phyloP scores from a whole-genome alignment of 106 monocot species.

The Iris macrosiphon region DNA sequence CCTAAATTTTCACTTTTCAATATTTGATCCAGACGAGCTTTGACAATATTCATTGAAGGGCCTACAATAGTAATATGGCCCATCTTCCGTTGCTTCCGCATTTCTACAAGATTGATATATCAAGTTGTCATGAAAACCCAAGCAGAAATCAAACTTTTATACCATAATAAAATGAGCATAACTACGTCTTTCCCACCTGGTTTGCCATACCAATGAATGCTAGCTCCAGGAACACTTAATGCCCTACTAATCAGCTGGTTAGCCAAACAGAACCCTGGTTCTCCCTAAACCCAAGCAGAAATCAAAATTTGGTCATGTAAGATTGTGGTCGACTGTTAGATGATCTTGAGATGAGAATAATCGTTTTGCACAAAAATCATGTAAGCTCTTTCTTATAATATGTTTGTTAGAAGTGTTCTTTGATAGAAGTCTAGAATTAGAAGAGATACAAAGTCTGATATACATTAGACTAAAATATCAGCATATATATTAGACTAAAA shows the following conservation, averaged over 20 bases:
- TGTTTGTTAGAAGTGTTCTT: too few species aligned
- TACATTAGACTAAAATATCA: too few species aligned
- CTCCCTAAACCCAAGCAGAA: conserved; percentile 62
- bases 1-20: conserved; percentile 36
- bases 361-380: too few species aligned
- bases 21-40: conserved; percentile 38
- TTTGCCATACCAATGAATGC: conserved; percentile 97
- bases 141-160: not conserved
- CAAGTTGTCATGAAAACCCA: not conserved
- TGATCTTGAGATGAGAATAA: too few species aligned
- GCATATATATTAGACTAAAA: too few species aligned
- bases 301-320: too few species aligned
- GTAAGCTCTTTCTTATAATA: too few species aligned
- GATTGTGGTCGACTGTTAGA: too few species aligned
- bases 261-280: conserved; percentile 76
- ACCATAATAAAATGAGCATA: not conserved
- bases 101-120: conserved; percentile 43
- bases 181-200: conserved; percentile 42
- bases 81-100: conserved; percentile 88
- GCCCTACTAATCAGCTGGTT: conserved; percentile 70
- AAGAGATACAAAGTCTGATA: too few species aligned
- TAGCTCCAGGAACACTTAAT: conserved; percentile 68
- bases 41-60: conserved; percentile 60
- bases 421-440: too few species aligned
- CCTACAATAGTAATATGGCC: conserved; percentile 92